Evolutionary conservation across 345 rosid species (phyloP).

Genomic region (Citrus inodora): DNA sequence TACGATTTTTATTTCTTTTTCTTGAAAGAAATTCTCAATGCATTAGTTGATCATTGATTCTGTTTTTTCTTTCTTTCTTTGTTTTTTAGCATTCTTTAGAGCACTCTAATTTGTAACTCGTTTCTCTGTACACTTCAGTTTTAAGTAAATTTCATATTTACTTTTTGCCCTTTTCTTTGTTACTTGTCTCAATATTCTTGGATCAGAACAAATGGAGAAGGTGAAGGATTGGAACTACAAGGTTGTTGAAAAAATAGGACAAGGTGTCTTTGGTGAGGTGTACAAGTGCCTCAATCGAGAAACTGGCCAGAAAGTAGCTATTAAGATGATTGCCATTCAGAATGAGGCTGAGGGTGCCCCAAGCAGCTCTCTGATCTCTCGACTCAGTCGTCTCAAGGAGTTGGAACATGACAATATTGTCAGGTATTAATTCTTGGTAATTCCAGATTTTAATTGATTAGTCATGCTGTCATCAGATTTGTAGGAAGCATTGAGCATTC

Average conservation of each 20-base stretch:
- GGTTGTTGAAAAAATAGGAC: not conserved
- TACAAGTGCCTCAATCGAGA: not conserved
- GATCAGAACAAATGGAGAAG: not conserved
- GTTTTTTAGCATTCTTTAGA: too few species aligned
- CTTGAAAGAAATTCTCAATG: too few species aligned
- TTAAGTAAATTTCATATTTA: too few species aligned
- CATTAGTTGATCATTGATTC: too few species aligned
- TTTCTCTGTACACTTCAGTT: too few species aligned
- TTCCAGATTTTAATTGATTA: too few species aligned
- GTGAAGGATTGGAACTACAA: conserved; percentile 5
- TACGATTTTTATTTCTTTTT: too few species aligned
- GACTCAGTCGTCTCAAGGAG: not conserved
- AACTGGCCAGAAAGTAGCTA: not conserved
- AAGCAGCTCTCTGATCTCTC: not conserved
- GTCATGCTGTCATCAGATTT: too few species aligned
- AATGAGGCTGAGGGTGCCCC: not conserved
- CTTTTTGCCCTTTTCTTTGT: too few species aligned
- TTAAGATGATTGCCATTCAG: not conserved
- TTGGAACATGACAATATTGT: not conserved
- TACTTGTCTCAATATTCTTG: too few species aligned
- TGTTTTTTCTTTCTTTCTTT: too few species aligned
- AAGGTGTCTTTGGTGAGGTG: not conserved
- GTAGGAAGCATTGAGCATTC: not conserved
- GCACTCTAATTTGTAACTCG: too few species aligned
- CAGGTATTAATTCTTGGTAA: not conserved